Evolutionary conservation across 2,329 filamentous ascomycete species (phyloP).

Genomic region (Fusarium pseudograminearum): DNA sequence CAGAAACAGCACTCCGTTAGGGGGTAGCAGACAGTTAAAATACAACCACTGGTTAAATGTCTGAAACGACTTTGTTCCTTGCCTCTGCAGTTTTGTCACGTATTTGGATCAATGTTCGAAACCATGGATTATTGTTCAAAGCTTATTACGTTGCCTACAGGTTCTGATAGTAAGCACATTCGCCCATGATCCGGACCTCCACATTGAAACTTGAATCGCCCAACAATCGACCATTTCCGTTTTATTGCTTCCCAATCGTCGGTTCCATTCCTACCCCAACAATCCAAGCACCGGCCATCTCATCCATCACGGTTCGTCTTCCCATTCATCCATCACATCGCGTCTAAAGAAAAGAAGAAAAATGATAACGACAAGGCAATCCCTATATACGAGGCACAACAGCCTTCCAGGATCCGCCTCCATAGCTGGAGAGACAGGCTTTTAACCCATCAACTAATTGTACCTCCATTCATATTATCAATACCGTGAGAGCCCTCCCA

Average conservation of each 20-base stretch:
- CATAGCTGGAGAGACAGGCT: background rate
- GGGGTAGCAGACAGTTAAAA: conserved; percentile 27
- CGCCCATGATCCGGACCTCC: background rate
- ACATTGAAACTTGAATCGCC: conserved; percentile 1
- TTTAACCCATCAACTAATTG: background rate
- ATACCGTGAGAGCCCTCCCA: conserved; percentile 27
- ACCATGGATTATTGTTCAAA: conserved; percentile 4
- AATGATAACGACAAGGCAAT: conserved; percentile 3
- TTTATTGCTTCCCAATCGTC: conserved; percentile 1
- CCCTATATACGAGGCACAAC: conserved; percentile 28
- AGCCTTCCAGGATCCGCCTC: background rate
- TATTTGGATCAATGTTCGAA: background rate
- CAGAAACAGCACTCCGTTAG: conserved; percentile 1
- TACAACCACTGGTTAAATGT: conserved; percentile 25
- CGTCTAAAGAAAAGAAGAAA: conserved; percentile 9
- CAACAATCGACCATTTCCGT: conserved; percentile 4
- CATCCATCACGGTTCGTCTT: conserved; percentile 9
- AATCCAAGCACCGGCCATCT: conserved; percentile 33
- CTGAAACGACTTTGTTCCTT: background rate
- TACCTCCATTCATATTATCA: conserved; percentile 14
- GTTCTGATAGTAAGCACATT: conserved; percentile 15
- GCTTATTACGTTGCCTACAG: conserved; percentile 11
- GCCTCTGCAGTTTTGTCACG: background rate
- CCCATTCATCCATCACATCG: conserved; percentile 11
- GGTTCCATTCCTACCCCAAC: conserved; percentile 11